A percentile compares a stretch with the other conserved stretches of the same genome.
phyloP scores from a whole-genome alignment of 2,329 filamentous ascomycete species.

The Calonectria pseudoturangicola region DNA sequence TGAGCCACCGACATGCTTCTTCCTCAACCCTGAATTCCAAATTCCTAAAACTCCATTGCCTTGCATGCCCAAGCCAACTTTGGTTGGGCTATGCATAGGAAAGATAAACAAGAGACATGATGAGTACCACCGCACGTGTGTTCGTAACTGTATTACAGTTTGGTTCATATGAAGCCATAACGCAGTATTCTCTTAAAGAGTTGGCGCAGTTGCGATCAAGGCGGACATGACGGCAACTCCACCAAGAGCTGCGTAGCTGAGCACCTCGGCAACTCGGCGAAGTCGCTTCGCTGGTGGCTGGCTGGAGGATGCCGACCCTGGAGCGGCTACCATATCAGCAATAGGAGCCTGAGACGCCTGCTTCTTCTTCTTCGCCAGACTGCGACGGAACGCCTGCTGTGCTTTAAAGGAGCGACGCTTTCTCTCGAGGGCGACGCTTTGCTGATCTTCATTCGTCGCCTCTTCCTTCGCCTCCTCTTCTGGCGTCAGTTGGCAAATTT shows the following conservation, averaged over 20 bases:
- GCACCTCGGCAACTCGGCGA: slow-evolving; percentile 59
- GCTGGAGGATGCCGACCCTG: background rate
- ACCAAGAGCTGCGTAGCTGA: slow-evolving; percentile 61
- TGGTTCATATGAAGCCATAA: background rate
- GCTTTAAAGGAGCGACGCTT: background rate
- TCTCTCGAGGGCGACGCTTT: background rate
- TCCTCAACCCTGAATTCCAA: slow-evolving; percentile 33
- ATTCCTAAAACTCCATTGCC: slow-evolving; percentile 47
- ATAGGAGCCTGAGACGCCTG: slow-evolving; percentile 10
- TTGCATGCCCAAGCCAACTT: slow-evolving; percentile 25
- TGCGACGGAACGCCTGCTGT: slow-evolving; percentile 5
- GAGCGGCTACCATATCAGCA: background rate
- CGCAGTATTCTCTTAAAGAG: slow-evolving; percentile 34
- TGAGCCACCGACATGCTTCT: background rate
- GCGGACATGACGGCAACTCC: slow-evolving; percentile 63
- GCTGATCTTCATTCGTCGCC: background rate
- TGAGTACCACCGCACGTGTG: background rate
- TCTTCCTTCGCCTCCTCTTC: slow-evolving; percentile 38
- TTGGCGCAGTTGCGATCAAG: slow-evolving; percentile 62
- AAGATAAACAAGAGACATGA: background rate
- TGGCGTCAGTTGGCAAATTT: slow-evolving; percentile 51
- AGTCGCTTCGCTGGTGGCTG: slow-evolving; percentile 56
- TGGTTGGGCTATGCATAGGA: background rate
- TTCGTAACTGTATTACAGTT: too few relatives aligned
- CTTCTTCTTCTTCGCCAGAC: background rate